These are phyloP conservation scores for Yamadazyma ubonensis DNA, from an alignment of 805 yeast species.

Conservation along the genomic window DNA sequence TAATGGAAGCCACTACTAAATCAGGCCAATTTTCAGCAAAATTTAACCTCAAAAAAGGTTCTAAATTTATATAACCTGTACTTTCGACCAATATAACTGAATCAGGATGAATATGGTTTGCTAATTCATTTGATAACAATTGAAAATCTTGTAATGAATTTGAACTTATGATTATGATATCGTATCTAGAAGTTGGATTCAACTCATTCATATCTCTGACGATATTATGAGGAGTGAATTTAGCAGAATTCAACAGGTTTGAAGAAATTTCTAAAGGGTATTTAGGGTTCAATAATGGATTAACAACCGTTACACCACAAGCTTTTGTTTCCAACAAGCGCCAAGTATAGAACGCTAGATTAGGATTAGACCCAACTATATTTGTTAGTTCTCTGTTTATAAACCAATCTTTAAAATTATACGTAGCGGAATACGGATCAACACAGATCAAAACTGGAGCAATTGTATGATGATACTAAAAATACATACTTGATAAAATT, in stretches of 20 bases:
- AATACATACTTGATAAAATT: conserved; percentile 23
- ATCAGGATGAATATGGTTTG: conserved; percentile 27
- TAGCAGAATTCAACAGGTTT: conserved; percentile 13
- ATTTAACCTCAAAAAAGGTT: conserved; percentile 59
- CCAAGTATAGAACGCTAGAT: conserved; percentile 60
- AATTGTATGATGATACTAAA: background rate
- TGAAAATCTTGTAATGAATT: conserved; percentile 42
- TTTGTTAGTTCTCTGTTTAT: conserved; percentile 3
- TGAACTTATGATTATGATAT: conserved; percentile 35
- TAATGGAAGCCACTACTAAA: conserved; percentile 48
- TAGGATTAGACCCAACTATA: conserved; percentile 56
- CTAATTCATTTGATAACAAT: conserved; percentile 22
- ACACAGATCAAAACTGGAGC: background rate
- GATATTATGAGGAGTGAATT: conserved; percentile 15
- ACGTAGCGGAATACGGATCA: background rate
- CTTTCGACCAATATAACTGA: conserved; percentile 64
- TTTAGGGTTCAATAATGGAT: conserved; percentile 22
- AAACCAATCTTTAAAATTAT: background rate
- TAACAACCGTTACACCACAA: conserved; percentile 39
- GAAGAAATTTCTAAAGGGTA: conserved; percentile 18
- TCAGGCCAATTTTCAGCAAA: conserved; percentile 27
- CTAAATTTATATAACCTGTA: conserved; percentile 69
- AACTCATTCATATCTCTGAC: conserved; percentile 12
- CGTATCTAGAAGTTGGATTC: conserved; percentile 20
- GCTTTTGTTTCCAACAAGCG: conserved; percentile 46